Percentiles rank a stretch among this genome's conserved stretches.
Evolutionary conservation across 2,329 filamentous ascomycete species (phyloP).

Genomic region (Talaromyces amestolkiae): DNA sequence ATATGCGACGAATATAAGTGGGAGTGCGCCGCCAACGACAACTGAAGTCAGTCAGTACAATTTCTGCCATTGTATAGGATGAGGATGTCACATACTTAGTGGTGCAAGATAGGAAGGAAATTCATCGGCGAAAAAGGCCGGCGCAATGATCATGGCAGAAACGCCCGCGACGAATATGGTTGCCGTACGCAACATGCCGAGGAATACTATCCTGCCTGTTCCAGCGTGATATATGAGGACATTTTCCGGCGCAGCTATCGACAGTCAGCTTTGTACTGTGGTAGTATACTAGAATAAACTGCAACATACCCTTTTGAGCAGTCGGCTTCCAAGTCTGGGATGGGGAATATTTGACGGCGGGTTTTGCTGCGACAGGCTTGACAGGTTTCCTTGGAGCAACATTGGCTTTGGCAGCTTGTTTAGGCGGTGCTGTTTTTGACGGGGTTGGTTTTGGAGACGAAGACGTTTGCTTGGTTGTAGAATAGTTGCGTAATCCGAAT

Average conservation of each 20-base stretch:
- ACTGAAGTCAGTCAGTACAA: conserved; percentile 43
- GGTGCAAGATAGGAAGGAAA: conserved; percentile 44
- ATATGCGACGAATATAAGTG: conserved; percentile 63
- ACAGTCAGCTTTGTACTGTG: conserved; percentile 5
- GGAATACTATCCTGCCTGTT: conserved; percentile 62
- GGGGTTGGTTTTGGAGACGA: background rate
- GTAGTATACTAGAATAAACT: background rate
- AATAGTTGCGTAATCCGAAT: conserved; percentile 4
- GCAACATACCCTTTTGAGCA: conserved; percentile 30
- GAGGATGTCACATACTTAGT: conserved; percentile 31
- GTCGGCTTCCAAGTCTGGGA: conserved; percentile 25
- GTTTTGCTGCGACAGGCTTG: conserved; percentile 1
- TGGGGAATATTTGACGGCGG: background rate
- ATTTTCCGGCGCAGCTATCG: conserved; percentile 37
- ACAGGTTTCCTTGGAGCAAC: background rate
- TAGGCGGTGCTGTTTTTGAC: background rate
- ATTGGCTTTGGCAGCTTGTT: conserved; percentile 7
- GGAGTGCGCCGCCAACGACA: conserved; percentile 60
- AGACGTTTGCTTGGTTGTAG: conserved; percentile 3
- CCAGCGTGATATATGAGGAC: conserved; percentile 75
- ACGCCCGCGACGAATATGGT: conserved; percentile 68
- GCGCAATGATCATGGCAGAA: conserved; percentile 63
- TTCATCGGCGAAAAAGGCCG: conserved; percentile 52
- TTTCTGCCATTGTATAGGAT: background rate
- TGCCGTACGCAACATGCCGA: conserved; percentile 69